Conservation (phyloP, 306 rosid species). For the Acacia melanoxylon region DNA sequence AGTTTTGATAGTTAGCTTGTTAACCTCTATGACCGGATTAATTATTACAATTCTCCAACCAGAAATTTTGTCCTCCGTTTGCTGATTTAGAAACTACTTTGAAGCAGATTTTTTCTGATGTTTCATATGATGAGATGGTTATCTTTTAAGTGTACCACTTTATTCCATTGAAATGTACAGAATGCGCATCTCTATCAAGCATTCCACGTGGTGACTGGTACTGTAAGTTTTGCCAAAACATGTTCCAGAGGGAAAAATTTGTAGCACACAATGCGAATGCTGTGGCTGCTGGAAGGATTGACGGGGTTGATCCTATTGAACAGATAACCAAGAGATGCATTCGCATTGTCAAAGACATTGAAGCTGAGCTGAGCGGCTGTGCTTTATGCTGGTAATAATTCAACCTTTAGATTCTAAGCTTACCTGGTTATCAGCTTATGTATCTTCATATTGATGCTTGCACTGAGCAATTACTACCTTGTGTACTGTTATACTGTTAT, state of each 20-base stretch:
- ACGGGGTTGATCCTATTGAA: conserved; percentile 89
- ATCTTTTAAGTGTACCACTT: conserved; percentile 21
- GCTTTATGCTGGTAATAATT: conserved; percentile 78
- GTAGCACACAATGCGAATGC: conserved; percentile 84
- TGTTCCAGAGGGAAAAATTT: conserved; percentile 83
- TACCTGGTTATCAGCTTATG: background rate
- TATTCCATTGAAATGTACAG: conserved; percentile 57
- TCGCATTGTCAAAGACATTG: conserved; percentile 81
- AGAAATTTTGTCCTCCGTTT: conserved; percentile 9
- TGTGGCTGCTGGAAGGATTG: conserved; percentile 88
- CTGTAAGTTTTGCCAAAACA: conserved; percentile 84
- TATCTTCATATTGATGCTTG: background rate
- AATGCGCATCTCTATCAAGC: conserved; percentile 78
- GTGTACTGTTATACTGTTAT: background rate
- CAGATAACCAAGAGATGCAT: conserved; percentile 85
- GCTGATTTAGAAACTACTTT: background rate
- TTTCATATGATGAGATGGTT: conserved; percentile 24
- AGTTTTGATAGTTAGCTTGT: conserved; percentile 10
- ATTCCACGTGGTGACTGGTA: conserved; percentile 94
- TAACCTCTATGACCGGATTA: background rate
- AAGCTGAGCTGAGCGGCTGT: conserved; percentile 85
- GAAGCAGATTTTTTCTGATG: background rate
- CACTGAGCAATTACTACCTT: background rate
- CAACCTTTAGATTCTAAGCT: conserved; percentile 21
- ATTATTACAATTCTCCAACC: background rate